Percentiles rank a stretch among this genome's conserved stretches.
Evolutionary conservation across 306 rosid genomes (phyloP).

Genomic region (Sicyos edulis): DNA sequence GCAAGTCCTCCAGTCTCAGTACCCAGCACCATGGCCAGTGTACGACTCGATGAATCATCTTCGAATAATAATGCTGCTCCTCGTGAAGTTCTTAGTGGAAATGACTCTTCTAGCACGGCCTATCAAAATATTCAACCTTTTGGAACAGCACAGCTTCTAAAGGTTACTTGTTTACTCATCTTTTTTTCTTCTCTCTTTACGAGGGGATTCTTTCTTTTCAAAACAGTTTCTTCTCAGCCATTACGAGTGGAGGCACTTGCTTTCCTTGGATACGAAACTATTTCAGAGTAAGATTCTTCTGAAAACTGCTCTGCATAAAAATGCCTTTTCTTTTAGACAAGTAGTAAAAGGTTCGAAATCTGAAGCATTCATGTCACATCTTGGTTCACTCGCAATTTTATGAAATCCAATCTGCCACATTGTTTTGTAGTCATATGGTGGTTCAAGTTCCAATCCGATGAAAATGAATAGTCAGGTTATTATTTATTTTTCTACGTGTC

Average conservation of each 20-base stretch:
- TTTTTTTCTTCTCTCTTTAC: neutral
- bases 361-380: neutral
- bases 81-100: conserved; percentile 36
- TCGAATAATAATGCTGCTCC: conserved; percentile 36
- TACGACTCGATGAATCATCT: conserved; percentile 47
- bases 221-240: too few species aligned
- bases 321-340: neutral
- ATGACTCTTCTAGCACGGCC: conserved; percentile 37
- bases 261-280: conserved; percentile 3
- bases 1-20: conserved; percentile 39
- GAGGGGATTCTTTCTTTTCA: too few species aligned
- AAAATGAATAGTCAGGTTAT: neutral
- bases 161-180: conserved; percentile 40
- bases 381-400: neutral
- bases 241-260: neutral
- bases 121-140: conserved; percentile 50
- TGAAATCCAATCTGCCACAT: neutral
- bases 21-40: conserved; percentile 29
- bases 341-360: neutral
- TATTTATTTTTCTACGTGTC: neutral
- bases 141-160: conserved; percentile 39
- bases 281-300: conserved; percentile 10
- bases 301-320: neutral
- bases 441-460: neutral
- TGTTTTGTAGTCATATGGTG: conserved; percentile 4